Percentiles rank a stretch among this genome's conserved stretches.
Evolutionary conservation across 2,329 filamentous ascomycete genomes (phyloP).

Genomic region (Trichoderma gracile): DNA sequence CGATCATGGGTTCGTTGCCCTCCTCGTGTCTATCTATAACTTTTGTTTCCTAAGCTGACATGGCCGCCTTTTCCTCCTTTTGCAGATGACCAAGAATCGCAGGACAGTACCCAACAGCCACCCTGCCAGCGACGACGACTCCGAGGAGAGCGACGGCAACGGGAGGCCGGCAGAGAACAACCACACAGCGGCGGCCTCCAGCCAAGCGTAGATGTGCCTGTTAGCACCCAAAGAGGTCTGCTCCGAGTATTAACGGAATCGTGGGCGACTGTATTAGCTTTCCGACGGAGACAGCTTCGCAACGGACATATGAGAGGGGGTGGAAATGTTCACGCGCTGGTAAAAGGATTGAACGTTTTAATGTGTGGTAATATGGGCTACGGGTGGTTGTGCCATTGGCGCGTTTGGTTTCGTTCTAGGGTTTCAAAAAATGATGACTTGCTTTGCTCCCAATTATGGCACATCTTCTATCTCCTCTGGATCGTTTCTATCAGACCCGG

Average conservation of each 20-base stretch:
- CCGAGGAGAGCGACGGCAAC: constrained; percentile 47
- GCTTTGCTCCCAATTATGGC: constrained; percentile 2
- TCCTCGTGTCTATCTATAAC: neutral
- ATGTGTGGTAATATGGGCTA: constrained; percentile 22
- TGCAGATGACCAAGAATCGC: constrained; percentile 57
- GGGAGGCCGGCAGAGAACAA: constrained; percentile 33
- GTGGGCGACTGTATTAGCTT: neutral
- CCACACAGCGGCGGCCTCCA: constrained; percentile 33
- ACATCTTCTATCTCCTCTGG: neutral
- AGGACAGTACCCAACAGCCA: constrained; percentile 52
- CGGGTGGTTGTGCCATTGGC: constrained; percentile 16
- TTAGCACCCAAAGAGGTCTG: neutral
- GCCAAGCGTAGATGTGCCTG: constrained; percentile 27
- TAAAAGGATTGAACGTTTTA: constrained; percentile 16
- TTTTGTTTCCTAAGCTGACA: constrained; percentile 26
- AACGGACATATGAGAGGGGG: neutral
- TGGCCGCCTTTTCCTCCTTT: neutral
- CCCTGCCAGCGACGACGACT: constrained; percentile 54
- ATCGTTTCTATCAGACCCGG: neutral
- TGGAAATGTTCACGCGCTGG: neutral
- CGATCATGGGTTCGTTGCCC: constrained; percentile 76
- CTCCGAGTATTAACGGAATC: constrained; percentile 10
- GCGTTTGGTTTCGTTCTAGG: constrained; percentile 20
- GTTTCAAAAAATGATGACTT: constrained; percentile 15
- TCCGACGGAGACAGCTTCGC: neutral